Evolutionary conservation across 1,284 basidiomycete species (phyloP).

Genomic region (Kwoniella shivajii): DNA sequence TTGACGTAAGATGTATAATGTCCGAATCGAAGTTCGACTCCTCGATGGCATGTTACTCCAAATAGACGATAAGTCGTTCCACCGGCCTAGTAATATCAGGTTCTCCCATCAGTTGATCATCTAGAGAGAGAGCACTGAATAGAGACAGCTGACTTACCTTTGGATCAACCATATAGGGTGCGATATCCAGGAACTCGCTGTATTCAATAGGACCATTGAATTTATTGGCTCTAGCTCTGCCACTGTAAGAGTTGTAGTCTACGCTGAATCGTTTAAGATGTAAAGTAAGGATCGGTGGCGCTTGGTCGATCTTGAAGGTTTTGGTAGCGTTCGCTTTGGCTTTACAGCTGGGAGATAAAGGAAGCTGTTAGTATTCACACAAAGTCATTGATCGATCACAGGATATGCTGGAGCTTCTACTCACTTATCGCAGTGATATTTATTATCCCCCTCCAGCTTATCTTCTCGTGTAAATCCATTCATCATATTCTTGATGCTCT

Average conservation of each 20-base stretch:
- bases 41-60: conserved; percentile 91
- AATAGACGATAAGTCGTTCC: conserved; percentile 85
- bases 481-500: conserved; percentile 73
- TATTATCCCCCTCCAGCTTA: conserved; percentile 82
- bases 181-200: conserved; percentile 73
- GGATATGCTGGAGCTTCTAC: conserved; percentile 41
- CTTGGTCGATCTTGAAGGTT: conserved; percentile 71
- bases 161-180: conserved; percentile 80
- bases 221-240: conserved; percentile 83
- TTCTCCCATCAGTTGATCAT: not conserved
- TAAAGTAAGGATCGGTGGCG: conserved; percentile 89
- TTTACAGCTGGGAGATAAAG: conserved; percentile 37
- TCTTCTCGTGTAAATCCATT: conserved; percentile 82
- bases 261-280: conserved; percentile 89
- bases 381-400: not conserved
- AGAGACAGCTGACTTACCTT: conserved; percentile 49
- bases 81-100: conserved; percentile 38
- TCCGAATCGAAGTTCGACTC: conserved; percentile 88
- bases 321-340: conserved; percentile 45
- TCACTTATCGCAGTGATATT: conserved; percentile 98
- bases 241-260: conserved; percentile 34
- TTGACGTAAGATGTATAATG: conserved; percentile 93
- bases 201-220: conserved; percentile 77
- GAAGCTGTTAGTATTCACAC: not conserved
- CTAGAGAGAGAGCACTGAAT: not conserved